Conservation (phyloP, 495 filamentous ascomycete genomes). For the Neurospora africana region DNA sequence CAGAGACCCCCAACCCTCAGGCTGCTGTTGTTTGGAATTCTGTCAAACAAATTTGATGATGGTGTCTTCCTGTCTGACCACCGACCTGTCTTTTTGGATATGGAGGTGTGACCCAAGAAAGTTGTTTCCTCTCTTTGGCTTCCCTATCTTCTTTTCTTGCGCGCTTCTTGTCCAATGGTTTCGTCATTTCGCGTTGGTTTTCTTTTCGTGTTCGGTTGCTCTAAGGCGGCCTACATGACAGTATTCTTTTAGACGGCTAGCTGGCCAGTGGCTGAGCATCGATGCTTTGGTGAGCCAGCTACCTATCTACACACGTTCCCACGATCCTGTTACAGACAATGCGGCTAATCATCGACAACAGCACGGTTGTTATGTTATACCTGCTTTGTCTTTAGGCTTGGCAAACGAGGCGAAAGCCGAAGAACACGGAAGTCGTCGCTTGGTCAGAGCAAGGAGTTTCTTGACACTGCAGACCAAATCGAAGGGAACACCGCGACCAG, state of each 20-base stretch:
- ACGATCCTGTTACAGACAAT: background rate
- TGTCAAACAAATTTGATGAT: slow-evolving; percentile 55
- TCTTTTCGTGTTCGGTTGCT: background rate
- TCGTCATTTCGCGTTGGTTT: background rate
- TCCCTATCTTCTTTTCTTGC: background rate
- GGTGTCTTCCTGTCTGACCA: slow-evolving; percentile 66
- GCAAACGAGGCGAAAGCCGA: background rate
- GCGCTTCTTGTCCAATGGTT: background rate
- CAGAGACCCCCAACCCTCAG: slow-evolving; percentile 2
- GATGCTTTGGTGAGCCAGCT: background rate
- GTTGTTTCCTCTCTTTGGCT: background rate
- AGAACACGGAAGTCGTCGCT: background rate
- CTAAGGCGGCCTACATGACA: background rate
- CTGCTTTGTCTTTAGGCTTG: background rate
- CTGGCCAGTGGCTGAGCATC: background rate
- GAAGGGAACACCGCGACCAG: background rate
- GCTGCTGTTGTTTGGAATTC: slow-evolving; percentile 41
- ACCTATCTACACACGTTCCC: background rate
- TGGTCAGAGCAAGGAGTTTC: background rate
- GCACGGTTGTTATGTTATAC: background rate
- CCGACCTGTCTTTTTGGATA: slow-evolving; percentile 59
- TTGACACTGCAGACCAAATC: background rate
- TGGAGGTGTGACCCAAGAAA: slow-evolving; percentile 20
- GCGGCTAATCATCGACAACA: background rate
- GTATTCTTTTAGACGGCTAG: background rate